Percentiles rank a stretch among this genome's conserved stretches.
These are phyloP conservation scores for Harrya chromipes DNA, from an alignment of 768 basidiomycete genomes.

Conservation along the genomic window DNA sequence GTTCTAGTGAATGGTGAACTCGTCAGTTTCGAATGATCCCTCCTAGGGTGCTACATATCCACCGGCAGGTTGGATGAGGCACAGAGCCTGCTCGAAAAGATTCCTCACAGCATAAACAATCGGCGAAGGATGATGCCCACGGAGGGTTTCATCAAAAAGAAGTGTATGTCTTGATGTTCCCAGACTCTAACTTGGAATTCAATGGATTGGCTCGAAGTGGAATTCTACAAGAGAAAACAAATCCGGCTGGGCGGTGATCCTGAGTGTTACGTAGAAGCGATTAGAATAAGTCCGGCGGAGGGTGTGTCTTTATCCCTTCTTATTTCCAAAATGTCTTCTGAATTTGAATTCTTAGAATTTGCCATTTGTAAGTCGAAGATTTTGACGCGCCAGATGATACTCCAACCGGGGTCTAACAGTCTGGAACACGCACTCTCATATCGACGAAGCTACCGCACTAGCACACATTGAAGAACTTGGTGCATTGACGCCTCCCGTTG, in stretches of 20 bases:
- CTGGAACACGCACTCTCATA: slow-evolving; percentile 76
- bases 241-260: slow-evolving; percentile 50
- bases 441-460: slow-evolving; percentile 49
- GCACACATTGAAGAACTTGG: slow-evolving; percentile 58
- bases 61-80: slow-evolving; percentile 55
- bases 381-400: not conserved
- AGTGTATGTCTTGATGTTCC: slow-evolving; percentile 43
- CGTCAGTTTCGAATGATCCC: not conserved
- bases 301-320: slow-evolving; percentile 38
- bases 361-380: slow-evolving; percentile 50
- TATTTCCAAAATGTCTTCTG: not conserved
- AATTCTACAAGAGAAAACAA: slow-evolving; percentile 73
- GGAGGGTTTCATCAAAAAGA: slow-evolving; percentile 76
- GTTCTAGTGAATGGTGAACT: slow-evolving; percentile 6
- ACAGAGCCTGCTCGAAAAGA: slow-evolving; percentile 55
- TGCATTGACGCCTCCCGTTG: slow-evolving; percentile 45
- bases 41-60: slow-evolving; percentile 59
- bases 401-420: slow-evolving; percentile 39
- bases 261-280: slow-evolving; percentile 46
- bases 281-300: slow-evolving; percentile 69
- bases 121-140: slow-evolving; percentile 70
- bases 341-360: slow-evolving; percentile 46
- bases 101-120: slow-evolving; percentile 59
- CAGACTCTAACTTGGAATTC: not conserved
- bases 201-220: slow-evolving; percentile 42